phyloP scores from a whole-genome alignment of 2,329 filamentous ascomycete species.

The Aspergillus fumigatus region DNA sequence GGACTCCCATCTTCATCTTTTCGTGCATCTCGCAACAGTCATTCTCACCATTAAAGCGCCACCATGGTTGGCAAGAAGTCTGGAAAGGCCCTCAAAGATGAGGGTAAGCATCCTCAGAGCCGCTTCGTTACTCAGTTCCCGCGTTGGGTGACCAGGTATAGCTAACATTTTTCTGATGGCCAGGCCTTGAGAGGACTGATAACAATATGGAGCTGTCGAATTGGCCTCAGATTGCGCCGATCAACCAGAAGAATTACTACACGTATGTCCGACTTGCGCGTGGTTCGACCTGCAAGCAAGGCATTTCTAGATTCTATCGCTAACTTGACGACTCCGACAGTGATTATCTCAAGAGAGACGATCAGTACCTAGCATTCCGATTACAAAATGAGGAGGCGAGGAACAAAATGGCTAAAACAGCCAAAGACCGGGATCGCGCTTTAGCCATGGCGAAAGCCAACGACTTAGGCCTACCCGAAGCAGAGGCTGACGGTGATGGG shows the following conservation, averaged over 20 bases:
- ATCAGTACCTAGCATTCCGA: slow-evolving; percentile 85
- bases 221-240: slow-evolving; percentile 88
- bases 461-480: slow-evolving; percentile 56
- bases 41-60: slow-evolving; percentile 4
- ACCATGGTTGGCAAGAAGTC: slow-evolving; percentile 65
- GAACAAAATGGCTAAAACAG: slow-evolving; percentile 76
- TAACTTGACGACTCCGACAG: slow-evolving; percentile 43
- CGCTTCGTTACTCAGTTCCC: neutral
- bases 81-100: slow-evolving; percentile 58
- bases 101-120: slow-evolving; percentile 37
- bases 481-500: slow-evolving; percentile 37
- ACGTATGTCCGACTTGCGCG: slow-evolving; percentile 57
- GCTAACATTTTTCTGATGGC: slow-evolving; percentile 13
- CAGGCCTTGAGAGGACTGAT: slow-evolving; percentile 91
- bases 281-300: neutral
- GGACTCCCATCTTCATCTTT: neutral
- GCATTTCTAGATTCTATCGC: neutral
- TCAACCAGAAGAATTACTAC: slow-evolving; percentile 99
- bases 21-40: neutral
- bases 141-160: neutral
- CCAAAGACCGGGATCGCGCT: slow-evolving; percentile 81
- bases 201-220: slow-evolving; percentile 95
- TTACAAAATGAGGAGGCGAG: slow-evolving; percentile 82
- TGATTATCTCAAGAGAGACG: slow-evolving; percentile 97
- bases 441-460: slow-evolving; percentile 69